Evolutionary conservation across 257 asterid genomes (phyloP).

Genomic region (Solanum paucissectum): DNA sequence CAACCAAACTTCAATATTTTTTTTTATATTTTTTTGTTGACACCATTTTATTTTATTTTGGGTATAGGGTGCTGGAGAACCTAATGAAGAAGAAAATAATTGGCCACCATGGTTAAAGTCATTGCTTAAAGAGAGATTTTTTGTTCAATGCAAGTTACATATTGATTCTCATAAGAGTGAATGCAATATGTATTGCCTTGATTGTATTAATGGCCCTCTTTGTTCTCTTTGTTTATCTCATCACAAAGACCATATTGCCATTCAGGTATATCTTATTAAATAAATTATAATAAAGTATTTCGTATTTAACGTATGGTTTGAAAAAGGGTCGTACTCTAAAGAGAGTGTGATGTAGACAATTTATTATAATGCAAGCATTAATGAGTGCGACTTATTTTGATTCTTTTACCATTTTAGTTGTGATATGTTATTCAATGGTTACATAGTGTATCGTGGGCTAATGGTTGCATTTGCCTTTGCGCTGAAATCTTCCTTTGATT

Average conservation of each 20-base stretch:
- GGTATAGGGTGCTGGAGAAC: slow-evolving; percentile 46
- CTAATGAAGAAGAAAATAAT: slow-evolving; percentile 50
- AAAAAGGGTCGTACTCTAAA: background rate
- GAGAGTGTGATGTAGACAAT: background rate
- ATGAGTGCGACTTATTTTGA: background rate
- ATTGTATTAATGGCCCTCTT: slow-evolving; percentile 58
- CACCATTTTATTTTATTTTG: background rate
- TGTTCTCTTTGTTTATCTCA: slow-evolving; percentile 64
- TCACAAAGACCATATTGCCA: slow-evolving; percentile 63
- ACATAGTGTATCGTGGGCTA: background rate
- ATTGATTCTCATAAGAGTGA: slow-evolving; percentile 82
- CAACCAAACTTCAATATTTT: background rate
- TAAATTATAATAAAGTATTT: background rate
- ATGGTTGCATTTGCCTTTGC: background rate
- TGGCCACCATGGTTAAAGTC: slow-evolving; percentile 87
- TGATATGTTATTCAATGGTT: background rate
- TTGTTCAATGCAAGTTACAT: slow-evolving; percentile 71
- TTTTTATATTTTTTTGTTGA: background rate
- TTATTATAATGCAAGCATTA: background rate
- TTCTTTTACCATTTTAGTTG: background rate
- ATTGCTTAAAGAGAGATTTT: slow-evolving; percentile 55
- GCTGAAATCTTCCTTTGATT: background rate
- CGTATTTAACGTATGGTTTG: background rate
- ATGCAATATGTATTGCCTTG: slow-evolving; percentile 90
- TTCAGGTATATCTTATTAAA: slow-evolving; percentile 39